Conservation (phyloP, 2,329 filamentous ascomycete species). For the Pseudogymnoascus sp. region DNA sequence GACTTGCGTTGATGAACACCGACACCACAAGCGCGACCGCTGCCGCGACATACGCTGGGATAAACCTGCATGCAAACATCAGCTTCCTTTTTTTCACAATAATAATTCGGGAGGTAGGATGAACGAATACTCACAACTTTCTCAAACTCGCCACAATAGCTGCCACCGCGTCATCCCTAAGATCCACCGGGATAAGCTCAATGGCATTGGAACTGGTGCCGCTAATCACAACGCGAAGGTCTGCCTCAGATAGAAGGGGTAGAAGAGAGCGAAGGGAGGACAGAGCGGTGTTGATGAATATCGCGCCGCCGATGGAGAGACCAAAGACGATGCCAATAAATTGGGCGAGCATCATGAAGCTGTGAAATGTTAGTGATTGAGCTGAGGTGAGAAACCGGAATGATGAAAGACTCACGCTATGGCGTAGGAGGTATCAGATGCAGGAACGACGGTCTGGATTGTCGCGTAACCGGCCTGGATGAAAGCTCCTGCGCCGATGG, state of each 20-base stretch:
- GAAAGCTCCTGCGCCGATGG: slow-evolving; percentile 31
- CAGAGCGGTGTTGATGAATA: slow-evolving; percentile 5
- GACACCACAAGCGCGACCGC: background rate
- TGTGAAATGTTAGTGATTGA: background rate
- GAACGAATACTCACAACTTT: background rate
- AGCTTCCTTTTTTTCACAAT: background rate
- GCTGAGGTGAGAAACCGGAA: background rate
- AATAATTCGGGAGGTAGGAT: background rate
- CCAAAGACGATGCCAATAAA: slow-evolving; percentile 4
- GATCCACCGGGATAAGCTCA: background rate
- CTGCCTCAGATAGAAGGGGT: background rate
- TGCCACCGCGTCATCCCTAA: background rate
- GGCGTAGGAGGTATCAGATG: slow-evolving; percentile 10
- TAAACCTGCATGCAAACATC: background rate
- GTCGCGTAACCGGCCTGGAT: slow-evolving; percentile 30
- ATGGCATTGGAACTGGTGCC: background rate
- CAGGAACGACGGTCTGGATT: slow-evolving; percentile 26
- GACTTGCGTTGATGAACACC: background rate
- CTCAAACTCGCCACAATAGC: background rate
- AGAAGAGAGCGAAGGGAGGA: background rate
- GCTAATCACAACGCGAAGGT: background rate
- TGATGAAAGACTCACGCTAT: slow-evolving; percentile 7
- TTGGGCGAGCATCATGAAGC: slow-evolving; percentile 10
- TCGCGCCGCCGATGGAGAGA: slow-evolving; percentile 5
- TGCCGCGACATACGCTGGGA: background rate